phyloP scores from a whole-genome alignment of 2,329 filamentous ascomycete species.

The Grosmannia penicillata region DNA sequence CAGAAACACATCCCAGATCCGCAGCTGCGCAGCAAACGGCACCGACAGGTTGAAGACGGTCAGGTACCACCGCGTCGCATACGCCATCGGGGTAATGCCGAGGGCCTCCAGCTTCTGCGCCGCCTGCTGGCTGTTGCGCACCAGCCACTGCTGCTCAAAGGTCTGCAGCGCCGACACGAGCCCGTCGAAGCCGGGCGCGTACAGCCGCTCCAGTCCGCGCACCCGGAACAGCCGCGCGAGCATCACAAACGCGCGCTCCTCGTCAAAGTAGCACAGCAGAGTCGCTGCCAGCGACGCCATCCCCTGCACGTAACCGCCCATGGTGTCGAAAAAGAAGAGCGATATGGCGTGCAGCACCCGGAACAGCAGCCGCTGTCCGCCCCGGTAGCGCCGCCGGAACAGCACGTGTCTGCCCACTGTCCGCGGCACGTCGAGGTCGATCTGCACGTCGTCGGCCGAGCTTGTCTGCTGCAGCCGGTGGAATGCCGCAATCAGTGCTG shows the following conservation, averaged over 20 bases:
- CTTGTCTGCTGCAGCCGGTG: constrained; percentile 56
- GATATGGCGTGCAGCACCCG: constrained; percentile 84
- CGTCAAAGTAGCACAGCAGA: constrained; percentile 89
- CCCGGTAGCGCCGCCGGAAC: constrained; percentile 84
- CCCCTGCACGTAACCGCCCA: constrained; percentile 76
- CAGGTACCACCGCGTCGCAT: constrained; percentile 92
- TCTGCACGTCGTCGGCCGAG: constrained; percentile 87
- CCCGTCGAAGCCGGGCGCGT: constrained; percentile 69
- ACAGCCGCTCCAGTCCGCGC: constrained; percentile 72
- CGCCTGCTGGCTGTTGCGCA: constrained; percentile 49
- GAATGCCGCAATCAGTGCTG: constrained; percentile 50
- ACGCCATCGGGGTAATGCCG: constrained; percentile 74
- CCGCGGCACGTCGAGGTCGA: constrained; percentile 89
- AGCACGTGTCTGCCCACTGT: constrained; percentile 95
- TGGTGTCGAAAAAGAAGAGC: constrained; percentile 72
- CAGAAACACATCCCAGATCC: constrained; percentile 97
- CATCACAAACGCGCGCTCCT: constrained; percentile 92
- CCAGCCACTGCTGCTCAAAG: constrained; percentile 75
- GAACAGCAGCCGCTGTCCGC: constrained; percentile 83
- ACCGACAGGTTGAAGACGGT: constrained; percentile 96
- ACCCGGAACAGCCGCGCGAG: constrained; percentile 86
- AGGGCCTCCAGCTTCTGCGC: constrained; percentile 65
- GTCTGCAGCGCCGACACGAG: constrained; percentile 75
- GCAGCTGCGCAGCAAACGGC: constrained; percentile 82
- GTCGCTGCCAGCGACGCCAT: constrained; percentile 93